Evolutionary conservation across 352 stramenopile genomes (phyloP).

Genomic region (Aphanomyces invadans): DNA sequence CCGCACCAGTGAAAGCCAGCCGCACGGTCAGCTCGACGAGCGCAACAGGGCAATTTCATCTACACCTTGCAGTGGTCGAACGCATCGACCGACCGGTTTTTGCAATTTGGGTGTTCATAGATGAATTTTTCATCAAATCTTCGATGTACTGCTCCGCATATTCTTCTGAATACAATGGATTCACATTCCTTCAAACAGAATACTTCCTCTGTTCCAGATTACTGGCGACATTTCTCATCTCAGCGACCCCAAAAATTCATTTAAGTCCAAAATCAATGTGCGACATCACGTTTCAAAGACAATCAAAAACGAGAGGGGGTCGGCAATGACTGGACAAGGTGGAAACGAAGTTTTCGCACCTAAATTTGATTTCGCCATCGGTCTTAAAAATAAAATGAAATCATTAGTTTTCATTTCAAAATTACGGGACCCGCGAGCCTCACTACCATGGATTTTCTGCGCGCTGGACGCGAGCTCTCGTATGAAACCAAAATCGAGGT

Average conservation of each 20-base stretch:
- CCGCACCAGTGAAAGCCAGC: no score
- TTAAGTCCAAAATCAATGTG: no score
- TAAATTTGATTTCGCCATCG: background rate
- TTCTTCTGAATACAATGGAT: no score
- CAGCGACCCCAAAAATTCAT: background rate
- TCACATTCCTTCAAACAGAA: no score
- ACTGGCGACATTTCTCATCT: no score
- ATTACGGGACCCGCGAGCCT: background rate
- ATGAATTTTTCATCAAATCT: no score
- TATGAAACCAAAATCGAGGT: background rate
- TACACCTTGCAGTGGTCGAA: no score
- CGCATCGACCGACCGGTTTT: no score
- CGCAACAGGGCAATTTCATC: no score
- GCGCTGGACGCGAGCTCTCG: background rate
- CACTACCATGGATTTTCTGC: background rate
- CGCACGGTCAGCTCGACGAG: no score
- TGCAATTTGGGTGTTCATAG: no score
- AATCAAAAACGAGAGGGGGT: background rate
- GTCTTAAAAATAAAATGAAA: background rate
- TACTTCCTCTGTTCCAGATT: background rate
- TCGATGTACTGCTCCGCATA: no score
- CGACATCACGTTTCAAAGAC: background rate
- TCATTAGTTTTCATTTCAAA: background rate
- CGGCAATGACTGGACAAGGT: background rate
- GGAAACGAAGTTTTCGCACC: background rate